A percentile compares a stretch with the other conserved stretches of the same genome.
Conservation (phyloP, 1,284 basidiomycete genomes). For the Laetiporus sulphureus region DNA sequence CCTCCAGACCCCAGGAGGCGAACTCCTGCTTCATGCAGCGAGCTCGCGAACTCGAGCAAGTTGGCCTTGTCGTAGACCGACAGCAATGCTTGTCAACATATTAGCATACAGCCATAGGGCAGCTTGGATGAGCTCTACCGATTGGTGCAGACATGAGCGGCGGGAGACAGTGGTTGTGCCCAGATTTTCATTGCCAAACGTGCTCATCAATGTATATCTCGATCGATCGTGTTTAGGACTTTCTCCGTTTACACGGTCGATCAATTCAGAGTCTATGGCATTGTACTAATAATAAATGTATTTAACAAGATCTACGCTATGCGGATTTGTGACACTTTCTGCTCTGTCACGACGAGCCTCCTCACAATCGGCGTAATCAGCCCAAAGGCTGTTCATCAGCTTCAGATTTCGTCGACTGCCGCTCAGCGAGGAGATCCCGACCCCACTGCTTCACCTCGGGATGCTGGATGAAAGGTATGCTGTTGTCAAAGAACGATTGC, state of each 20-base stretch:
- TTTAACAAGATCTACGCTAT: too few species aligned
- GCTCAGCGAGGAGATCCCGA: slow-evolving; percentile 52
- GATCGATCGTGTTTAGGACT: neutral
- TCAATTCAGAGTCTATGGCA: too few species aligned
- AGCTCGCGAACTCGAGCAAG: slow-evolving; percentile 85
- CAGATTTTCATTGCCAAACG: slow-evolving; percentile 2
- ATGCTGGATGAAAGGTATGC: slow-evolving; percentile 67
- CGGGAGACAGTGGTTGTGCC: slow-evolving; percentile 1
- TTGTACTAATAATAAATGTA: too few species aligned
- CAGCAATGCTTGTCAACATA: slow-evolving; percentile 60
- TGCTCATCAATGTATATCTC: neutral
- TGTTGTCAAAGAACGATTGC: slow-evolving; percentile 72
- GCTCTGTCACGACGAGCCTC: too few species aligned
- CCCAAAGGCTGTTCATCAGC: neutral
- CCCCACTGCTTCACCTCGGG: slow-evolving; percentile 78
- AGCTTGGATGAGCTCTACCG: slow-evolving; percentile 19
- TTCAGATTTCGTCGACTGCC: slow-evolving; percentile 15
- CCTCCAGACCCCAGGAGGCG: slow-evolving; percentile 92
- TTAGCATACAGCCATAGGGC: neutral
- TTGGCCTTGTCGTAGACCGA: slow-evolving; percentile 98
- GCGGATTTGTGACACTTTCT: too few species aligned
- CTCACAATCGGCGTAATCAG: too few species aligned
- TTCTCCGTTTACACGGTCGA: too few species aligned
- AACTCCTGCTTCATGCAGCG: slow-evolving; percentile 77
- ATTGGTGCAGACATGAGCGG: slow-evolving; percentile 29